A percentile compares a stretch with the other conserved stretches of the same genome.
Evolutionary conservation across 352 stramenopile genomes (phyloP).

Genomic region (Thalassiosira pacifica): DNA sequence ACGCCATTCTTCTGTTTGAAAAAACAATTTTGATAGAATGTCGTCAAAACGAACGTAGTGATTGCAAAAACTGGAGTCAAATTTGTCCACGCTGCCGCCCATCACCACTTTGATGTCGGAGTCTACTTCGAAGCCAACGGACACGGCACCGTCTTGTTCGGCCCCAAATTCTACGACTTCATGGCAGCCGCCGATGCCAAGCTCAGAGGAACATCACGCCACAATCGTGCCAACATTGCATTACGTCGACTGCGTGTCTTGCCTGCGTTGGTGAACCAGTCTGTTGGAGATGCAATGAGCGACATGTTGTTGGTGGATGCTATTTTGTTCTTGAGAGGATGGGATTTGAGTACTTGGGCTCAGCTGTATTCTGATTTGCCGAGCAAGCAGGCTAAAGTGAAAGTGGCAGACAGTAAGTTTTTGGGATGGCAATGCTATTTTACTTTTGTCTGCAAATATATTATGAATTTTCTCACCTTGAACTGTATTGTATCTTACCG

Average conservation of each 20-base stretch:
- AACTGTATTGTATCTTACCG: not conserved
- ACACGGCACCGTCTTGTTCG: conserved; percentile 98
- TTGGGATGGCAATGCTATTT: conserved; percentile 17
- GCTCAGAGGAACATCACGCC: conserved; percentile 47
- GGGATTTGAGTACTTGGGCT: conserved; percentile 91
- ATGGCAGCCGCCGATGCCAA: conserved; percentile 69
- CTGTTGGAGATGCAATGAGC: conserved; percentile 96
- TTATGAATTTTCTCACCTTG: conserved; percentile 6
- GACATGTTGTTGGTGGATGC: conserved; percentile 97
- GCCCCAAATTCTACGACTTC: conserved; percentile 89
- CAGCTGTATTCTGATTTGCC: conserved; percentile 95
- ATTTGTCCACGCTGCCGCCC: conserved; percentile 94
- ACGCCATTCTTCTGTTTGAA: no score
- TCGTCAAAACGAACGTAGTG: conserved; percentile 82
- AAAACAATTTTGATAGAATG: no score
- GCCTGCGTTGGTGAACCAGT: conserved; percentile 95
- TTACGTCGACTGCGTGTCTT: conserved; percentile 90
- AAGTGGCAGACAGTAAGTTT: conserved; percentile 85
- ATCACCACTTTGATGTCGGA: conserved; percentile 96
- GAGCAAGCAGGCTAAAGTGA: conserved; percentile 86
- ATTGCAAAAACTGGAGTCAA: conserved; percentile 98
- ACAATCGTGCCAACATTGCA: conserved; percentile 71
- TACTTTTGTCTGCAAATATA: conserved; percentile 5
- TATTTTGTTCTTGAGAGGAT: conserved; percentile 90
- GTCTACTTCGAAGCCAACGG: conserved; percentile 99